These are phyloP conservation scores for Daedaleopsis sinensis DNA, from an alignment of 768 basidiomycete genomes.

Conservation along the genomic window DNA sequence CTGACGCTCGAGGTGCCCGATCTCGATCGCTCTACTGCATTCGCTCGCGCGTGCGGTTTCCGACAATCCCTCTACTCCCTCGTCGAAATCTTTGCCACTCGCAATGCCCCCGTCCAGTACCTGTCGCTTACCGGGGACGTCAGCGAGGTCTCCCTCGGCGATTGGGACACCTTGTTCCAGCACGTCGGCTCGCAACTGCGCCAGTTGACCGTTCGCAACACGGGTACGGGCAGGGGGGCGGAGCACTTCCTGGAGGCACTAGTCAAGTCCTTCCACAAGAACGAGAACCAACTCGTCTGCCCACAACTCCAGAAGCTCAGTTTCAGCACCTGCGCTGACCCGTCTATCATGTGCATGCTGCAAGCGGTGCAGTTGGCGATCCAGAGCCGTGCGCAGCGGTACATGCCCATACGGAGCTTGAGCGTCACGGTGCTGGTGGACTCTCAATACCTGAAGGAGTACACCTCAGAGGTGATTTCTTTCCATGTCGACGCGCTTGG, in stretches of 20 bases:
- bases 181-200: background rate
- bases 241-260: background rate
- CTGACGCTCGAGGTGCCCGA: background rate
- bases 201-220: background rate
- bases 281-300: background rate
- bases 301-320: background rate
- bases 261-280: background rate
- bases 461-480: background rate
- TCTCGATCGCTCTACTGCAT: background rate
- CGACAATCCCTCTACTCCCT: background rate
- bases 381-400: background rate
- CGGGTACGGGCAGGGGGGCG: background rate
- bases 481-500: background rate
- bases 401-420: background rate
- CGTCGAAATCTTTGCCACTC: background rate
- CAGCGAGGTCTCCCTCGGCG: background rate
- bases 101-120: background rate
- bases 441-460: background rate
- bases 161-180: background rate
- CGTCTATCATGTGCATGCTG: background rate
- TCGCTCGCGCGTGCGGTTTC: background rate
- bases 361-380: background rate
- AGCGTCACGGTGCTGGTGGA: background rate
- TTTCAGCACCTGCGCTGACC: background rate
- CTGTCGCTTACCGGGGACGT: background rate